Base-by-base conservation (phyloP, 208 protist species). In the Wallacemonas sp. region DNA sequence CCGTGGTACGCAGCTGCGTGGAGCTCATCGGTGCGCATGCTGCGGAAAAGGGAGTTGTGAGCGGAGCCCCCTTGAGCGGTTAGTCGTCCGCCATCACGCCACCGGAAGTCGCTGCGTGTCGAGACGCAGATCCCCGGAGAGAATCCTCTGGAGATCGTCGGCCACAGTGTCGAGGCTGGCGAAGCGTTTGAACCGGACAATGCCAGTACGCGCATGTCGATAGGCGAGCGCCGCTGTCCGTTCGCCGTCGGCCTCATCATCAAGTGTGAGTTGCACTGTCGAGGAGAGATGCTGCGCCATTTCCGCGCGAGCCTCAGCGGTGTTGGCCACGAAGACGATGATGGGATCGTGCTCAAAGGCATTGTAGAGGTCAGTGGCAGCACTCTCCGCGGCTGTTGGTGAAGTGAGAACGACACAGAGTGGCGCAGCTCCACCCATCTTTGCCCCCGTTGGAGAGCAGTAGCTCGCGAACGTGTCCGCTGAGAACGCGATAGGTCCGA, bases 401-500 rank as follows among this genome's bases (percentile, higher is more conserved):
- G 50, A 30, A 15, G 50, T 57, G 1, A 57, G 10, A n/a, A 57
- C 6, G 12, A 57, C 29, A 26, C 50, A 57, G 3, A 53, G 13
- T 0, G 64, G 32, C 4, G 57, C 34, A 3, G 30, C 19, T 10
- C 30, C 22, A 3, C 32, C 45, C 15, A 71, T 50, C 41, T 75
- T 83, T 12, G 34, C 55, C 8, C 79, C 46, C 5, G 53, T 26
- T 13, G 82, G 78, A 0, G 72, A 70, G 65, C 85, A 94, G 65
- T 83, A 88, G 15, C 68, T 32, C 21, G 27, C 27, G 15, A 91
- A 66, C 12, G 63, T 38, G 21, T 53, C 19, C 0, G 73, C 75
- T 13, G 66, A 21, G 32, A 76, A 76, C 24, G 44, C 22, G 4
- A 75, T 65, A 2, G 73, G 66, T 15, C 3, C 46, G 24, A 78